Percentiles rank a stretch among this genome's conserved stretches.
These are phyloP conservation scores for Claviceps spartinae DNA, from an alignment of 2,329 filamentous ascomycete species.

Conservation along the genomic window DNA sequence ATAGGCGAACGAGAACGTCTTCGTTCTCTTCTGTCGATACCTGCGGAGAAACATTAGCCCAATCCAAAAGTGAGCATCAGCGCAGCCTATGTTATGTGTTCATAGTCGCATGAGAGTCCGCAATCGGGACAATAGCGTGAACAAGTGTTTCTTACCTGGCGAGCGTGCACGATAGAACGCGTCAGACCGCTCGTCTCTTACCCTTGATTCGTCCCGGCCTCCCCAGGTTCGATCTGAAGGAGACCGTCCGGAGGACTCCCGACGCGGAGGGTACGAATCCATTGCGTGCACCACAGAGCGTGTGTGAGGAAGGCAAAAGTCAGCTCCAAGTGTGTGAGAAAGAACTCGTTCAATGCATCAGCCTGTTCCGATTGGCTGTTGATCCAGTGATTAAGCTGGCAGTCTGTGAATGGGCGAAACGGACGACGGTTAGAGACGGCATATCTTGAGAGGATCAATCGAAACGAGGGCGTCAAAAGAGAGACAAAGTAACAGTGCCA, in stretches of 20 bases:
- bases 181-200: constrained; percentile 41
- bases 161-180: constrained; percentile 54
- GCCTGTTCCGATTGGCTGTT: constrained; percentile 3
- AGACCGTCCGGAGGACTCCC: constrained; percentile 38
- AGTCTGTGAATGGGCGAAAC: constrained; percentile 36
- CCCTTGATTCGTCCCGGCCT: constrained; percentile 38
- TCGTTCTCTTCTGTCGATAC: constrained; percentile 45
- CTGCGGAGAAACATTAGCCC: constrained; percentile 19
- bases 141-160: constrained; percentile 45
- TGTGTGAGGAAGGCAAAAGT: not conserved
- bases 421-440: constrained; percentile 42
- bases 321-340: not conserved
- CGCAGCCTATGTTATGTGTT: not conserved
- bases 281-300: constrained; percentile 18
- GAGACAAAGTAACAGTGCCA: constrained; percentile 9
- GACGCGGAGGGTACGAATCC: constrained; percentile 42
- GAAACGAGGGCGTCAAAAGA: constrained; percentile 10
- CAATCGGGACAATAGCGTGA: not conserved
- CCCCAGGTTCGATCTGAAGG: constrained; percentile 39
- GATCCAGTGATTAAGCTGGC: constrained; percentile 12
- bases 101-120: not conserved
- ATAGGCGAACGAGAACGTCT: constrained; percentile 57
- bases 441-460: constrained; percentile 26
- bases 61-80: not conserved
- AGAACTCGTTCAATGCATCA: constrained; percentile 1